Base-by-base conservation (phyloP, 163 green algal species). In the Scenedesmus sp. region DNA sequence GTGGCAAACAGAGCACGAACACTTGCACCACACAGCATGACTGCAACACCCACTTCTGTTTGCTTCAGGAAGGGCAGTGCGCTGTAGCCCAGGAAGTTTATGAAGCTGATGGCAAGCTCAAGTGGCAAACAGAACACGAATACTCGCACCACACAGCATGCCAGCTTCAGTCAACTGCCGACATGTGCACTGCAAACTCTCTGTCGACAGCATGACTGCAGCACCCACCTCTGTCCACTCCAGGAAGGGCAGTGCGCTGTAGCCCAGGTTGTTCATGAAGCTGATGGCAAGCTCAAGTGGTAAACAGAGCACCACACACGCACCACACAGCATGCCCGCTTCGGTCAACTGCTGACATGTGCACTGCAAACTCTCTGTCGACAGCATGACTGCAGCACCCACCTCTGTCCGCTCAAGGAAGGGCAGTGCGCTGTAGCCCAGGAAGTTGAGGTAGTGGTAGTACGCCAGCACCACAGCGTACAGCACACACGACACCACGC, bases 381-480 rank as follows among this genome's bases (percentile, higher is more conserved):
- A 83, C 1, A 83, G 1, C n/a, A 12, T 46, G 20, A 4, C 77
- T n/a, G 66, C 3, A 13, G 2, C 66, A 86, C 79, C 20, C 70
- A 97, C 95, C 95, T 98, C 96, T 88, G 97, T 97, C 18, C 95
- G 94, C 60, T 99, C 96, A 87, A 99, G 83, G 91, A 98, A 99
- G 4, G 97, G 97, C 93, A 99, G 93, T 10, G 97, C 96, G 64
- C 94, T 97, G 96, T 99, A 99, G 0, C 98, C 98, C 56, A 99
- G 92, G 93, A 99, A 99, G 74, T 96, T 98, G 89, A 99, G 95
- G 95, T 99, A 99, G 90, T 98, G 96, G 94, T 99, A 99, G 74
- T 98, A 97, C 54, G 88, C 93, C 15, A 99, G 83, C 1, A 94
- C 95, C 0, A 94, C 82, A 0, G 94, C 95, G 90, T 99, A 99